Conservation (phyloP, 208 protist species). For the Leishmania mexicana region DNA sequence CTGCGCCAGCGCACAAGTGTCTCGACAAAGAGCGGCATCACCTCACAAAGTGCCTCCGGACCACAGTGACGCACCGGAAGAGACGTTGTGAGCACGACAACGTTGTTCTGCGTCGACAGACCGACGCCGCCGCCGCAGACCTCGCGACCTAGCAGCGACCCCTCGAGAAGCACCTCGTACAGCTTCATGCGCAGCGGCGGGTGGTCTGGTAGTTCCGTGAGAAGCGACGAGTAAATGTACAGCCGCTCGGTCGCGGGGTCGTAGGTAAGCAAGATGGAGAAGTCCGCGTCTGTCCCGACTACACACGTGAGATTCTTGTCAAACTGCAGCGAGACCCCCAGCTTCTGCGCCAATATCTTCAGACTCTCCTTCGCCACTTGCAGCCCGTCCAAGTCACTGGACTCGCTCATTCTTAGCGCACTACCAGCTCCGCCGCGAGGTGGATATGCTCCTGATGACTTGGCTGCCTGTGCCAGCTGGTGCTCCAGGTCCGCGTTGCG, state of each 20-base stretch:
- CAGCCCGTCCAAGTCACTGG: slow-evolving; percentile 35
- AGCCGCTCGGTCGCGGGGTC: slow-evolving; percentile 80
- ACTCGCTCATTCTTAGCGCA: neutral
- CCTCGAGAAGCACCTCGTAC: slow-evolving; percentile 80
- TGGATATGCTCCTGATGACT: neutral
- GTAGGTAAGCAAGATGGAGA: slow-evolving; percentile 74
- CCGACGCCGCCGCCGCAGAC: slow-evolving; percentile 82
- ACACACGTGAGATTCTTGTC: slow-evolving; percentile 78
- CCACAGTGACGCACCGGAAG: slow-evolving; percentile 51
- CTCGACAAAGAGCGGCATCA: slow-evolving; percentile 74
- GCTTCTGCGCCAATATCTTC: slow-evolving; percentile 38
- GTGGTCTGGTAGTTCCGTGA: slow-evolving; percentile 58
- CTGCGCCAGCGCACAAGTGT: slow-evolving; percentile 66
- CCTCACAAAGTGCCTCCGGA: slow-evolving; percentile 46
- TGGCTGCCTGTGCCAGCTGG: slow-evolving; percentile 21
- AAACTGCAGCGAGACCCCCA: slow-evolving; percentile 62
- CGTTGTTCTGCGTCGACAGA: slow-evolving; percentile 52
- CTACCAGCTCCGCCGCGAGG: neutral
- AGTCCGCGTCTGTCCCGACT: slow-evolving; percentile 60
- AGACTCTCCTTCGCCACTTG: slow-evolving; percentile 62
- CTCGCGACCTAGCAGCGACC: slow-evolving; percentile 76
- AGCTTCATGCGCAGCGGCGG: slow-evolving; percentile 57
- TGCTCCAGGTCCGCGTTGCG: slow-evolving; percentile 21
- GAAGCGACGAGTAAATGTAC: slow-evolving; percentile 75
- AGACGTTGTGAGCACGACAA: slow-evolving; percentile 75